These are phyloP conservation scores for Cerrena zonata DNA, from an alignment of 1,284 basidiomycete genomes.

Conservation along the genomic window DNA sequence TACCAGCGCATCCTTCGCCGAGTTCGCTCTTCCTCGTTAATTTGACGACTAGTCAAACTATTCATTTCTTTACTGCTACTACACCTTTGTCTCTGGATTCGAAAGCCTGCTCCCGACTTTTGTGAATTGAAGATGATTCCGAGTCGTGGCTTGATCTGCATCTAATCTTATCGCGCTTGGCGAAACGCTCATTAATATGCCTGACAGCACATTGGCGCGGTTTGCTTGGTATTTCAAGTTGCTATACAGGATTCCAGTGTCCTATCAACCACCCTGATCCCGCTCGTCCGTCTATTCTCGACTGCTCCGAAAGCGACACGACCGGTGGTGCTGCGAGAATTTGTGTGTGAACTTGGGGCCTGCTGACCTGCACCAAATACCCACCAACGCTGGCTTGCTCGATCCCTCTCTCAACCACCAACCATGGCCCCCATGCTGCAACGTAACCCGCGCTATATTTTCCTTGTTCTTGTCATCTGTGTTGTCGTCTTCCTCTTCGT, in stretches of 20 bases:
- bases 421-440: neutral
- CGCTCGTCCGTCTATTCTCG: no score
- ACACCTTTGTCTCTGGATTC: no score
- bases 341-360: neutral
- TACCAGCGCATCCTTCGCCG: no score
- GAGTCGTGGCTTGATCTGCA: no score
- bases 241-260: neutral
- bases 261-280: neutral
- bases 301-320: neutral
- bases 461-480: neutral
- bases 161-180: neutral
- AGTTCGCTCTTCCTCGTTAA: no score
- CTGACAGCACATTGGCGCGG: neutral
- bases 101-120: no score
- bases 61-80: no score
- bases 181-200: neutral
- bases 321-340: neutral
- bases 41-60: no score
- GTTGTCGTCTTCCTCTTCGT: neutral
- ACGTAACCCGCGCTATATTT: conserved; percentile 4
- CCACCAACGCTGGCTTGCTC: neutral
- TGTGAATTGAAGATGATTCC: no score
- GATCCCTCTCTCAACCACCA: neutral
- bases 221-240: neutral
- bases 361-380: neutral